Conservation (phyloP, 371 early-diverging fungal genomes). For the Actinomortierella wolfii region DNA sequence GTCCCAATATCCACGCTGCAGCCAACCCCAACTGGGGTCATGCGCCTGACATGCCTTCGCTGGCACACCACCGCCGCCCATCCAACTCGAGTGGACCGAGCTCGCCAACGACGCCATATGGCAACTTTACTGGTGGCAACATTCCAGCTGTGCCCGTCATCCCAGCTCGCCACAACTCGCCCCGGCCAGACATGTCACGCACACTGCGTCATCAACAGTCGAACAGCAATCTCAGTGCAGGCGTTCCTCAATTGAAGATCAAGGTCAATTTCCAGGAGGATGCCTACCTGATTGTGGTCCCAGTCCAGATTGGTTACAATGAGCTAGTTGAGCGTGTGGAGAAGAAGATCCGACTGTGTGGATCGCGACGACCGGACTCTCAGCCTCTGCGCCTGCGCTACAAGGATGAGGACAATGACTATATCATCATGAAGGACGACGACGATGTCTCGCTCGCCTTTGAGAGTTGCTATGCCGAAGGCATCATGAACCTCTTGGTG, state of each 20-base stretch:
- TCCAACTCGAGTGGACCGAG: conserved; percentile 38
- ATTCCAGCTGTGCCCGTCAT: conserved; percentile 35
- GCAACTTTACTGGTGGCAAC: conserved; percentile 17
- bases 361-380: conserved; percentile 54
- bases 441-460: conserved; percentile 94
- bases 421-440: conserved; percentile 83
- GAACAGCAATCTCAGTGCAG: conserved; percentile 25
- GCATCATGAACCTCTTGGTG: conserved; percentile 43
- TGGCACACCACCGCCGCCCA: conserved; percentile 19
- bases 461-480: conserved; percentile 63
- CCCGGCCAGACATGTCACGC: conserved; percentile 21
- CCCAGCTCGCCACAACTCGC: conserved; percentile 26
- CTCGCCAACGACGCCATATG: conserved; percentile 21
- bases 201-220: conserved; percentile 42
- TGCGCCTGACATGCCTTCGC: conserved; percentile 31
- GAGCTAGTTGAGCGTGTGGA: conserved; percentile 85
- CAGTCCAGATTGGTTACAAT: conserved; percentile 69
- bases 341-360: conserved; percentile 85
- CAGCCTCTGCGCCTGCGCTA: conserved; percentile 79
- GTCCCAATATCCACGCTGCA: conserved; percentile 63
- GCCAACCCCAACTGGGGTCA: conserved; percentile 31
- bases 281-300: conserved; percentile 84
- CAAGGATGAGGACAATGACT: conserved; percentile 92
- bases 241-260: conserved; percentile 64
- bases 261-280: conserved; percentile 87